These are phyloP conservation scores for Suhomyces xylopsoci DNA, from an alignment of 805 yeast genomes.

Conservation along the genomic window DNA sequence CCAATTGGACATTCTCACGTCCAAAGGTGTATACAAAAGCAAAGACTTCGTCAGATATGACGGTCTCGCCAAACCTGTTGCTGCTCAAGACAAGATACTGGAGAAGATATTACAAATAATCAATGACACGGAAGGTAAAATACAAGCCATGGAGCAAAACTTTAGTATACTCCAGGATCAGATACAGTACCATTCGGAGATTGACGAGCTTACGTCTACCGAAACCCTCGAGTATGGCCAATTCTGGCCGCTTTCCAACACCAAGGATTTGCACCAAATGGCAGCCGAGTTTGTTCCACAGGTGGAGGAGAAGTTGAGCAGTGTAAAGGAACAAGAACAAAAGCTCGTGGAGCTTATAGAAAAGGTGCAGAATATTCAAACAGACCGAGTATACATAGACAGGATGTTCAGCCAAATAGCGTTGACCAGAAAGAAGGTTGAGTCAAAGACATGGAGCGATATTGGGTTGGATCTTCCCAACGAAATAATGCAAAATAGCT, in stretches of 20 bases:
- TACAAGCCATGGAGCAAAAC: conserved; percentile 21
- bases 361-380: conserved; percentile 14
- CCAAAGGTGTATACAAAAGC: background rate
- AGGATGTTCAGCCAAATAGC: conserved; percentile 26
- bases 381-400: conserved; percentile 20
- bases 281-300: background rate
- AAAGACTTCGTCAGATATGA: conserved; percentile 12
- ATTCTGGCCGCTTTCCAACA: conserved; percentile 16
- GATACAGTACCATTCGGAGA: conserved; percentile 9
- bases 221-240: conserved; percentile 7
- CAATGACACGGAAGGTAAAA: conserved; percentile 24
- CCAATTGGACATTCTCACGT: conserved; percentile 6
- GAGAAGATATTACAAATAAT: conserved; percentile 21
- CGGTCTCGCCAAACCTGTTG: conserved; percentile 13
- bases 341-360: conserved; percentile 8
- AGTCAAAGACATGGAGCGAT: conserved; percentile 12
- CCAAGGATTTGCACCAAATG: conserved; percentile 8
- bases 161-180: conserved; percentile 9
- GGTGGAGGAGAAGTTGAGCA: conserved; percentile 1
- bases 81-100: conserved; percentile 7
- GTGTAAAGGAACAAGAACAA: conserved; percentile 2
- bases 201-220: background rate
- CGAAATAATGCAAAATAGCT: conserved; percentile 19
- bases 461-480: conserved; percentile 32
- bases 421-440: conserved; percentile 11